Percentiles rank a stretch among this genome's conserved stretches.
phyloP scores from a whole-genome alignment of 2,329 filamentous ascomycete species.

The Orbilia javanica region DNA sequence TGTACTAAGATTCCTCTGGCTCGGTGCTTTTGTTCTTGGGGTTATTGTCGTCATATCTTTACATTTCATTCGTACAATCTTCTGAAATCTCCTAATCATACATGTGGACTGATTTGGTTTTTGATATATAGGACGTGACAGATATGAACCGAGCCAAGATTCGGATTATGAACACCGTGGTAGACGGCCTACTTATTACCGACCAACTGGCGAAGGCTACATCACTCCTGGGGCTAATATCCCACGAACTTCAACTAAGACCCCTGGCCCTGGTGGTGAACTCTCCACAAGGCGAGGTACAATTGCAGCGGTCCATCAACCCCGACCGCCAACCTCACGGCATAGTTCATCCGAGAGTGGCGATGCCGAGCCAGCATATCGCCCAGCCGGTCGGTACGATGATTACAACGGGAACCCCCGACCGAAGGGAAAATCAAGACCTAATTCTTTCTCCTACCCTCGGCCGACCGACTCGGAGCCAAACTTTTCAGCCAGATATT shows the following conservation, averaged over 20 bases:
- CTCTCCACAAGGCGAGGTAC: constrained; percentile 9
- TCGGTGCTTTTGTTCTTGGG: constrained; percentile 1
- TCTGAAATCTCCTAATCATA: constrained; percentile 48
- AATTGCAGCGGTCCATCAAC: constrained; percentile 27
- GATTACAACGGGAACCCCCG: constrained; percentile 31
- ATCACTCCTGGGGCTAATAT: constrained; percentile 29
- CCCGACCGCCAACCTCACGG: constrained; percentile 46
- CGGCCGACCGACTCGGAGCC: constrained; percentile 35
- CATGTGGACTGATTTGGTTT: constrained; percentile 56
- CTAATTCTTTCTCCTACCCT: constrained; percentile 50
- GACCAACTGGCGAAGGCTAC: constrained; percentile 33
- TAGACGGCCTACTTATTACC: constrained; percentile 40
- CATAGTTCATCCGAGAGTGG: constrained; percentile 55
- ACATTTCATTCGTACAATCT: constrained; percentile 2
- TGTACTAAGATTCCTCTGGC: constrained; percentile 28
- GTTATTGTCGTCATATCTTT: not conserved
- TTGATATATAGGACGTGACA: constrained; percentile 28
- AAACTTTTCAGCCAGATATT: constrained; percentile 13
- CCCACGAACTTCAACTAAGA: constrained; percentile 43
- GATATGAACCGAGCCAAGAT: constrained; percentile 29
- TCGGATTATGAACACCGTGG: constrained; percentile 20
- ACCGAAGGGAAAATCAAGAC: constrained; percentile 42
- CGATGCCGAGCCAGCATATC: constrained; percentile 43
- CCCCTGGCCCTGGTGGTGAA: constrained; percentile 47
- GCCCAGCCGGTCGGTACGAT: constrained; percentile 17